Base-by-base conservation (phyloP, 495 filamentous ascomycete species). In the Durotheca rogersii region DNA sequence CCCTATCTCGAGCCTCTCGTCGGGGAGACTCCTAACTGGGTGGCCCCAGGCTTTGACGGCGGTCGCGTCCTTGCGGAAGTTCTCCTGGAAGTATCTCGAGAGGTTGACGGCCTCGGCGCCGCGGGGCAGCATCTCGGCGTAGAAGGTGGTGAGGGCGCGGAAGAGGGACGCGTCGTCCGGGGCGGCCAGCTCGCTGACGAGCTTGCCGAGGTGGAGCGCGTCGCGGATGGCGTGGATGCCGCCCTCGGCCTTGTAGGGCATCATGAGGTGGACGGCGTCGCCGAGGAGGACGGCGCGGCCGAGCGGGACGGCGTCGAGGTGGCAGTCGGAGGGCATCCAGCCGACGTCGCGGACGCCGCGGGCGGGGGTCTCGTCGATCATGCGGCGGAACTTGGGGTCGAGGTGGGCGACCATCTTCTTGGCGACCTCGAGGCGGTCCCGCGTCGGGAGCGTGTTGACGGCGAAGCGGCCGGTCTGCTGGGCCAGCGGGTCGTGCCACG, bases 181-280 rank as follows among this genome's bases (percentile, higher is more conserved):
- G 3, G 51, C 11, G n/a, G 43, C 37, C 7, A 60, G 32, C 27
- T 56, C 51, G 0, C 37, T 19, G 9, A 60, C 31, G 11, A 60
- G 19, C 27, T 56, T 51, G 1, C 56, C 51, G 0, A 60, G 2
- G 12, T 46, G 51, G 1, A 60, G 47, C 5, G 56, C 56, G 18
- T 60, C 56, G 21, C 56, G 56, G 41, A 60, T 55, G 7, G 56
- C 56, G 18, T 60, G 51, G 1, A 60, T 52, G 12, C 51, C 56
- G 1, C 56, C 56, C 16, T 60, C 56, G 4, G 51, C 56, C 20
- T 56, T 55, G 62, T 51, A 78, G 62, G 79, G 79, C n/a, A 70
- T 75, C 74, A 82, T 81, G 14, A 79, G 68, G 61, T 82, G 78
- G 15, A 76, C 77, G 2, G 79, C 72, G 50, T 81, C 79, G 2